Evolutionary conservation across 805 yeast species (phyloP).

Genomic region (Hanseniaspora jakobsenii): DNA sequence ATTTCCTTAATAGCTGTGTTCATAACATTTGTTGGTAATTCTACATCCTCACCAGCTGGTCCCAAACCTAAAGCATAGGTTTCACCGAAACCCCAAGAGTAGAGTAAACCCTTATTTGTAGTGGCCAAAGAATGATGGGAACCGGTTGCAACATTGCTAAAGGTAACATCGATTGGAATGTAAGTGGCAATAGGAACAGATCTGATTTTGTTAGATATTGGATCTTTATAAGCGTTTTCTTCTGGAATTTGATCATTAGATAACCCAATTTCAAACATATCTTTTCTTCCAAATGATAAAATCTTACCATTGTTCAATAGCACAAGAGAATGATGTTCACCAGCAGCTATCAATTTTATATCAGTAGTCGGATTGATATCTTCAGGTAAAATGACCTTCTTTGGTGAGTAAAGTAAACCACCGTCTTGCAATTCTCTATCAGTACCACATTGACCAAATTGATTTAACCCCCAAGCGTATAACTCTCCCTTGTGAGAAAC

Average conservation of each 20-base stretch:
- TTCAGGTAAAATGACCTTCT: conserved; percentile 52
- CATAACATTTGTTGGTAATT: conserved; percentile 72
- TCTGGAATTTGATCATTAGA: conserved; percentile 50
- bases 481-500: conserved; percentile 60
- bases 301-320: conserved; percentile 60
- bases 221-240: conserved; percentile 58
- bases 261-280: conserved; percentile 80
- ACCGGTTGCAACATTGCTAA: conserved; percentile 61
- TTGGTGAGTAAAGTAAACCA: conserved; percentile 65
- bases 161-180: conserved; percentile 44
- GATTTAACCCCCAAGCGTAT: conserved; percentile 89
- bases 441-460: conserved; percentile 90
- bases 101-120: conserved; percentile 70
- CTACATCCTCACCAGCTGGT: conserved; percentile 74
- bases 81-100: conserved; percentile 97
- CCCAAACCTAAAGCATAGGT: conserved; percentile 95
- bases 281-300: conserved; percentile 80
- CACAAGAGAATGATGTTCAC: conserved; percentile 88
- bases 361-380: conserved; percentile 36
- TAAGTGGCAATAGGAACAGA: conserved; percentile 78
- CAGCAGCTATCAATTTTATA: conserved; percentile 58
- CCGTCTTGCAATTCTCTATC: conserved; percentile 74
- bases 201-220: conserved; percentile 60
- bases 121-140: conserved; percentile 88
- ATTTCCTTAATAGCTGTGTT: conserved; percentile 87